Conservation (phyloP, 2,329 filamentous ascomycete genomes). For the Exophiala phaeomuriformis region DNA sequence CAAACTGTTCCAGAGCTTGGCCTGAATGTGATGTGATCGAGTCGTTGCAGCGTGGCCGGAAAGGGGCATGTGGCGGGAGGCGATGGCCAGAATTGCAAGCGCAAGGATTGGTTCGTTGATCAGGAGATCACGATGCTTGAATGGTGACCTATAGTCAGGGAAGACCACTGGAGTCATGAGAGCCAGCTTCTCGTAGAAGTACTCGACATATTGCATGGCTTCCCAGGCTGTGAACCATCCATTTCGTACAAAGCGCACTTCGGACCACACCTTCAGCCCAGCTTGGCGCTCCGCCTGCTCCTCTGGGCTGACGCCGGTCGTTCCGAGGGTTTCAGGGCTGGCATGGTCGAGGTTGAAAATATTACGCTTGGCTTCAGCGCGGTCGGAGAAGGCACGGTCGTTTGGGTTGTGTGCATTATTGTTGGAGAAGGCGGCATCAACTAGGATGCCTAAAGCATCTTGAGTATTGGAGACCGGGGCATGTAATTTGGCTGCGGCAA, state of each 20-base stretch:
- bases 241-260: slow-evolving; percentile 89
- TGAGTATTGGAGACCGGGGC: slow-evolving; percentile 17
- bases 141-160: slow-evolving; percentile 78
- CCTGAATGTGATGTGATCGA: slow-evolving; percentile 83
- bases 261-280: slow-evolving; percentile 78
- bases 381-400: slow-evolving; percentile 18
- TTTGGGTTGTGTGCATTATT: slow-evolving; percentile 11
- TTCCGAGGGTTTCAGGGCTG: slow-evolving; percentile 29
- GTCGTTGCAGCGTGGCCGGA: slow-evolving; percentile 73
- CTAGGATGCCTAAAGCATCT: slow-evolving; percentile 18
- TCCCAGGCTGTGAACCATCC: slow-evolving; percentile 95
- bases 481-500: slow-evolving; percentile 17
- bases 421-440: slow-evolving; percentile 20
- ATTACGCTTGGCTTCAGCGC: slow-evolving; percentile 13
- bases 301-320: slow-evolving; percentile 11
- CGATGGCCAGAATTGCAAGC: slow-evolving; percentile 82
- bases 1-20: slow-evolving; percentile 90
- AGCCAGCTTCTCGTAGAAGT: slow-evolving; percentile 88
- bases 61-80: slow-evolving; percentile 77
- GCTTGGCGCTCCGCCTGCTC: slow-evolving; percentile 44
- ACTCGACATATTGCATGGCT: slow-evolving; percentile 87
- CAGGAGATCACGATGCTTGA: slow-evolving; percentile 69
- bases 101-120: slow-evolving; percentile 88
- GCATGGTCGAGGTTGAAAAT: slow-evolving; percentile 14
- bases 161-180: slow-evolving; percentile 90